Evolutionary conservation across 129 eudicot species (phyloP).

Genomic region (Cynara cardunculus): DNA sequence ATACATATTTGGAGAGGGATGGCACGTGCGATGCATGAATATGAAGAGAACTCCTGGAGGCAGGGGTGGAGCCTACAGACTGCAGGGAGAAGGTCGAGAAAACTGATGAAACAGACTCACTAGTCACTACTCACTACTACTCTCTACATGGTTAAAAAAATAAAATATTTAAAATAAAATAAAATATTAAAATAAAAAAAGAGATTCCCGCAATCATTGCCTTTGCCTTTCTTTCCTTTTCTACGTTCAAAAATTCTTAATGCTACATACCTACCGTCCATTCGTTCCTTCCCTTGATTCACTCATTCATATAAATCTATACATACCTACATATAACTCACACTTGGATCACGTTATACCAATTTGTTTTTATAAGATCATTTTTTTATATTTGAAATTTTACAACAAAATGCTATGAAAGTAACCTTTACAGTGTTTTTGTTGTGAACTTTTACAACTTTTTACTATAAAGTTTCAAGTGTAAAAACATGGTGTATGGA

Average conservation of each 20-base stretch:
- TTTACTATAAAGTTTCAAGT: too few relatives aligned
- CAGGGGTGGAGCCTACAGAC: not conserved
- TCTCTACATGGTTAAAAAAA: not conserved
- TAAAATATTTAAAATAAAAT: not conserved
- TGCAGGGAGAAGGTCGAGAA: not conserved
- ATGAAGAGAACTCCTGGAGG: conserved; percentile 1
- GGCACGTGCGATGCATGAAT: not conserved
- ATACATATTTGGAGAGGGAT: too few relatives aligned
- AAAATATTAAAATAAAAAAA: not conserved
- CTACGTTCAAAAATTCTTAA: conserved; percentile 2
- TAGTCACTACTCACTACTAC: too few relatives aligned
- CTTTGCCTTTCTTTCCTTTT: not conserved
- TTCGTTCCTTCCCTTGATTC: not conserved
- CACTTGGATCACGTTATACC: too few relatives aligned
- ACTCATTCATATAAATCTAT: too few relatives aligned
- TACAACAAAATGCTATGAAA: too few relatives aligned
- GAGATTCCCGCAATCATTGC: conserved; percentile 12
- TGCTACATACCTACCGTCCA: conserved; percentile 9
- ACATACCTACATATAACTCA: too few relatives aligned
- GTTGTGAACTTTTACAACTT: too few relatives aligned
- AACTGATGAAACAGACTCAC: not conserved
- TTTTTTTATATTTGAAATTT: too few relatives aligned
- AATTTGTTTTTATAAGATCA: too few relatives aligned
- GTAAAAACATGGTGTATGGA: too few relatives aligned
- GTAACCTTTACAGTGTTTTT: too few relatives aligned